Base-by-base conservation (phyloP, 2,329 filamentous ascomycete genomes). In the Penicillium sp. region DNA sequence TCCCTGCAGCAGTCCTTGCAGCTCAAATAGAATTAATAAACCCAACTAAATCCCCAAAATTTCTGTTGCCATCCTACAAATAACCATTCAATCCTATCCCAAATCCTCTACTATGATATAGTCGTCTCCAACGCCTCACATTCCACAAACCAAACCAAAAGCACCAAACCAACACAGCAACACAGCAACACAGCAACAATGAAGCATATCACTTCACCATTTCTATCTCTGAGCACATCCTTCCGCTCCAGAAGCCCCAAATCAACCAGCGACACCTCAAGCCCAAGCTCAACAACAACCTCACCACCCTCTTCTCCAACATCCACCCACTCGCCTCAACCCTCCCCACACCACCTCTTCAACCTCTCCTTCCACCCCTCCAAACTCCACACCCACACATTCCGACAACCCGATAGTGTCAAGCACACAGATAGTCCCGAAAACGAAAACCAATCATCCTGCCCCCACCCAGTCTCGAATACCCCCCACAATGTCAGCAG, bases 151-250 rank as follows among this genome's bases (percentile, higher is more conserved):
- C 29, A 13, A 31, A 33, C 31, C 29, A 31, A 31, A 31, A 11
- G 1, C 29, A 31, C 31, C 31, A 15, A 33, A 33, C 44, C 40
- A 56, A 27, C 43, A 43, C 19, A 11, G 1, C 25, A 50, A 27
- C 43, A 43, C 19, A 11, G 1, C 25, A 50, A 57, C 29, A 23
- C 33, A 53, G 33, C 27, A 57, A 64, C 46, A 21, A 70, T 70
- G 68, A 61, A 65, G 50, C 57, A 66, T 46, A 41, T 60, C 29
- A 50, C 65, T 13, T 55, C 62, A 5, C 68, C 70, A 48, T 65
- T 66, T 50, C 68, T 71, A 47, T 66, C 68, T 38, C 62, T 75
- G 29, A 66, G 66, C 58, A 71, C 71, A 40, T 65, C 70, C 9
- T 71, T 73, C 61, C 61, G 61, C 55, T 62, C 63, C 46, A 58